These are phyloP conservation scores for Zygosaccharomyces rouxii DNA, from an alignment of 805 yeast species.

Conservation along the genomic window DNA sequence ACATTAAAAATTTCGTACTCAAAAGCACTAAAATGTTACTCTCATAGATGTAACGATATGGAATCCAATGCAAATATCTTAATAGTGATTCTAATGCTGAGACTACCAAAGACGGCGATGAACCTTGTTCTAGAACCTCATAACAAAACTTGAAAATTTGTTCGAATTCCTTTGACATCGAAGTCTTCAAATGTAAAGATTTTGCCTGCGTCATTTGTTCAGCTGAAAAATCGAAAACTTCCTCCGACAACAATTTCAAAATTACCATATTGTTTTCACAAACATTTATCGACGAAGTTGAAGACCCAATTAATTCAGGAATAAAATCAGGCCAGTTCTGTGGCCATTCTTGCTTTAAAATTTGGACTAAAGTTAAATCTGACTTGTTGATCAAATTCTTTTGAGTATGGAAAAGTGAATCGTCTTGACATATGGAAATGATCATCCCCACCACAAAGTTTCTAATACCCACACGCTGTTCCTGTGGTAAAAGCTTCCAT, in stretches of 20 bases:
- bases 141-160: constrained; percentile 90
- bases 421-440: constrained; percentile 83
- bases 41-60: constrained; percentile 82
- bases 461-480: constrained; percentile 87
- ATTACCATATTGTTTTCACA: constrained; percentile 98
- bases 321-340: constrained; percentile 96
- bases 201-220: constrained; percentile 97
- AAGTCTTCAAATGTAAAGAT: constrained; percentile 72
- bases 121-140: constrained; percentile 86
- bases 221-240: constrained; percentile 91
- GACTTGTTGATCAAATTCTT: constrained; percentile 86
- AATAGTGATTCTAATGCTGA: constrained; percentile 80
- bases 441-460: constrained; percentile 93
- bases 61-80: constrained; percentile 93
- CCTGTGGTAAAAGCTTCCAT: constrained; percentile 89
- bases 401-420: constrained; percentile 61
- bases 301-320: constrained; percentile 84
- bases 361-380: constrained; percentile 88
- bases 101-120: constrained; percentile 74
- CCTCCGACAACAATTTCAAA: constrained; percentile 83
- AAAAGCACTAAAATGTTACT: constrained; percentile 72
- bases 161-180: constrained; percentile 85
- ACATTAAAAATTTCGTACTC: constrained; percentile 69
- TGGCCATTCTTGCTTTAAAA: constrained; percentile 98
- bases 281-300: constrained; percentile 81